Evolutionary conservation across 2,329 filamentous ascomycete genomes (phyloP), one percentile per base, ranked within the genome.

Genomic region (Mollisiaceae sp.): DNA sequence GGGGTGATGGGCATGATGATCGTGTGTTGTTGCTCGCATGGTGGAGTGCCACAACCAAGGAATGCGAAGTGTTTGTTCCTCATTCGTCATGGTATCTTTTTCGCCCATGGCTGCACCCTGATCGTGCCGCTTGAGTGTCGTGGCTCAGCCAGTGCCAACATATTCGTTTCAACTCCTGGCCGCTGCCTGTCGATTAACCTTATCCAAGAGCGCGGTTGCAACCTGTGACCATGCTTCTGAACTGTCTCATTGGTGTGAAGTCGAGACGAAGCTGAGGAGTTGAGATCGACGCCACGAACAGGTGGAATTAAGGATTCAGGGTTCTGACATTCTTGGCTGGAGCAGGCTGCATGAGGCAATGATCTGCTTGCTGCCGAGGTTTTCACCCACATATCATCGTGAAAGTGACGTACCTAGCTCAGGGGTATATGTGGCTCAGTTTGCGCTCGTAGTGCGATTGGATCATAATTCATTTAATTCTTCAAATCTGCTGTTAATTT

Each of bases 41-140:
- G n/a, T 39, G 43, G 12, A 38, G 38, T 50, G 62, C 36, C 62
- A 57, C 62, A 64, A 63, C n/a, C 62, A 64, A 64, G 62, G 62
- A 60, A 64, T 56, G 58, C 36, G 57, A 50, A 9, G 15, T 60
- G 57, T 64, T 64, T 64, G 56, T n/a, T 9, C 32, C 57, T 50
- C 50, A 59, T 60, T 60, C 57, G 62, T 54, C 55, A 56, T 55
- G n/a, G 39, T 24, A 27, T 35, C 45, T 39, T 24, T 38, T 52
- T 59, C n/a, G 18, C 35, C 15, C n/a, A 22, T 54, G 50, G 32
- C 50, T 54, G 12, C 14, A 27, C 60, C 60, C 54, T 59, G 41
- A 18, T 54, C 50, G 32, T 35, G 56, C 61, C 41, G 54, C 43
- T 59, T 41, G 24, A 22, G 2, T 20, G 55, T 60, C 58, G 62